Percentiles rank a stretch among this genome's conserved stretches.
phyloP scores from a whole-genome alignment of 2,329 filamentous ascomycete species.

The Colletotrichum costaricense region DNA sequence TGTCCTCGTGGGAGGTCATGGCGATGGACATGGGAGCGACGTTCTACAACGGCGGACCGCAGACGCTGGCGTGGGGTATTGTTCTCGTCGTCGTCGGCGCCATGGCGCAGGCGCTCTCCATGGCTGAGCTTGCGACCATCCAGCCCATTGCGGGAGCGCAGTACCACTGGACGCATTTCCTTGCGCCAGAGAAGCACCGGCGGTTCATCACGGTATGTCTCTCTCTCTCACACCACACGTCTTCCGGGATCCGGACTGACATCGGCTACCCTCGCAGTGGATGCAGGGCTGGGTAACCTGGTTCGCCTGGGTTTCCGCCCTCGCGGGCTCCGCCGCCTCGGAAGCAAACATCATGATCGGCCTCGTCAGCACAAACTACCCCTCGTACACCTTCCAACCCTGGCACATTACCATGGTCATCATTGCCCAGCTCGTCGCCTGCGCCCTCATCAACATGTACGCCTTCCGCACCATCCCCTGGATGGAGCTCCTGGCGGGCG shows the following conservation, averaged over 20 bases:
- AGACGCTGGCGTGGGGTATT: constrained; percentile 32
- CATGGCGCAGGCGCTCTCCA: constrained; percentile 32
- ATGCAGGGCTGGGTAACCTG: constrained; percentile 34
- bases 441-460: constrained; percentile 33
- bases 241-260: neutral
- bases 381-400: constrained; percentile 25
- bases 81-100: constrained; percentile 29
- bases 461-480: constrained; percentile 32
- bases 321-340: constrained; percentile 28
- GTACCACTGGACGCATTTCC: constrained; percentile 38
- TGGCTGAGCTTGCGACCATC: constrained; percentile 40
- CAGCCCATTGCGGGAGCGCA: constrained; percentile 39
- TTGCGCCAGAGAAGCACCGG: constrained; percentile 27
- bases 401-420: constrained; percentile 34
- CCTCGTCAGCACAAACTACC: constrained; percentile 32
- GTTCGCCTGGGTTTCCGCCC: constrained; percentile 33
- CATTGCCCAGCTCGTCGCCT: constrained; percentile 27
- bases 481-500: constrained; percentile 31
- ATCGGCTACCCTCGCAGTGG: neutral
- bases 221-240: too few relatives aligned
- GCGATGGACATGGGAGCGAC: constrained; percentile 34
- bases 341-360: constrained; percentile 34
- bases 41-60: constrained; percentile 28
- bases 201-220: constrained; percentile 28
- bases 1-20: constrained; percentile 34